Percentiles rank a stretch among this genome's conserved stretches.
These are phyloP conservation scores for Fusarium proliferatum DNA, from an alignment of 2,329 filamentous ascomycete species.

Conservation along the genomic window DNA sequence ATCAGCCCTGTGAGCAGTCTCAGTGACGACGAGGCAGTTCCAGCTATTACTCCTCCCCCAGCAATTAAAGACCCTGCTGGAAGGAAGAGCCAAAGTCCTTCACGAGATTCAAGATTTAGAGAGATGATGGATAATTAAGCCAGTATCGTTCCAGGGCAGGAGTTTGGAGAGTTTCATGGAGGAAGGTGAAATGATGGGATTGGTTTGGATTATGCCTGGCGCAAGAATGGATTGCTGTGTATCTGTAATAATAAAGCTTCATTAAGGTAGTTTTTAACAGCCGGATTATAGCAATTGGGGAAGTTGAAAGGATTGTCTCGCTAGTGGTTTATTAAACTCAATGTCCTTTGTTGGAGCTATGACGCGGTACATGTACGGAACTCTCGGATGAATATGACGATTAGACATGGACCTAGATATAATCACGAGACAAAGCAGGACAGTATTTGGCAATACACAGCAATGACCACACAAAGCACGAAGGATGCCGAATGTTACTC, in stretches of 20 bases:
- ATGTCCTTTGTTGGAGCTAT: background rate
- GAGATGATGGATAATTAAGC: slow-evolving; percentile 61
- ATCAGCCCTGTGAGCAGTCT: slow-evolving; percentile 54
- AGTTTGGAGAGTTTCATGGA: background rate
- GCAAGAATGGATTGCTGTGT: background rate
- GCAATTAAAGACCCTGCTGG: slow-evolving; percentile 49
- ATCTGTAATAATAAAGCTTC: background rate
- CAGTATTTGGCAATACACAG: background rate
- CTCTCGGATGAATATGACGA: background rate
- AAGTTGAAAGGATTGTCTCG: background rate
- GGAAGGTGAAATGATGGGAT: background rate
- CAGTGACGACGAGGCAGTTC: slow-evolving; percentile 35
- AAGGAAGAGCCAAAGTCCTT: slow-evolving; percentile 62
- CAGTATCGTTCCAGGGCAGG: background rate
- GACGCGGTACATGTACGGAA: slow-evolving; percentile 1
- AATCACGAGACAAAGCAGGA: background rate
- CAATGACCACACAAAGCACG: background rate
- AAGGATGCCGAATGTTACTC: background rate
- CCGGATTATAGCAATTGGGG: background rate
- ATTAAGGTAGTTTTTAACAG: background rate
- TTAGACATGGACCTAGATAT: background rate
- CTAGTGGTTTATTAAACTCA: background rate
- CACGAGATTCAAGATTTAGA: slow-evolving; percentile 67
- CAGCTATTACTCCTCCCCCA: slow-evolving; percentile 53
- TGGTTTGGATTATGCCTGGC: background rate